A percentile compares a stretch with the other conserved stretches of the same genome.
Evolutionary conservation across 306 rosid genomes (phyloP).

Genomic region (Cucurbita pepo): DNA sequence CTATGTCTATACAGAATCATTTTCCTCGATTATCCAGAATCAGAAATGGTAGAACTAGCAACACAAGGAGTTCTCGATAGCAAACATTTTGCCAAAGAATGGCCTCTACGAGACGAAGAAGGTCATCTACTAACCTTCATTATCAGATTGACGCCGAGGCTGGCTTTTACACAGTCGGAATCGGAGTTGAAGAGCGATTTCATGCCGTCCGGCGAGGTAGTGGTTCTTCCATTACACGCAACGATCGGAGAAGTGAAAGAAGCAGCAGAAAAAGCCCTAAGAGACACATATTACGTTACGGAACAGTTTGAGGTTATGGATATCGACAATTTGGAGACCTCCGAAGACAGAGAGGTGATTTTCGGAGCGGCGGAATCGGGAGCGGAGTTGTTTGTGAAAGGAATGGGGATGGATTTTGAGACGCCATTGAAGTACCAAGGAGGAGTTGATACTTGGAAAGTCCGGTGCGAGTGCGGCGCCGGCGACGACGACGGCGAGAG

Average conservation of each 20-base stretch:
- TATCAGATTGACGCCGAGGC: conserved; percentile 34
- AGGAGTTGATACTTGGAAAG: conserved; percentile 59
- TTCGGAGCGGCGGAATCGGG: conserved; percentile 56
- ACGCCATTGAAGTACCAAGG: conserved; percentile 47
- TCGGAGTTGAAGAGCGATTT: conserved; percentile 20
- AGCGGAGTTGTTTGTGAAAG: conserved; percentile 40
- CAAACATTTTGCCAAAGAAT: conserved; percentile 65
- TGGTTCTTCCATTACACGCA: conserved; percentile 51
- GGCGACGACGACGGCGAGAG: conserved; percentile 81
- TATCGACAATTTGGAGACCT: conserved; percentile 32
- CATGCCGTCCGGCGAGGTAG: conserved; percentile 40
- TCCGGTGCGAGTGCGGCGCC: conserved; percentile 75
- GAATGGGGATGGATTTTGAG: conserved; percentile 27
- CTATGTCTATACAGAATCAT: conserved; percentile 48
- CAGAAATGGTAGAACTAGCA: conserved; percentile 43
- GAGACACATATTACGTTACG: conserved; percentile 65
- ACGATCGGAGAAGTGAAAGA: conserved; percentile 57
- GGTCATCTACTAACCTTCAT: conserved; percentile 49
- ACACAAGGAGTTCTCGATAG: conserved; percentile 50
- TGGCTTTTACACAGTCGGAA: conserved; percentile 13
- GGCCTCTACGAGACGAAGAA: conserved; percentile 40
- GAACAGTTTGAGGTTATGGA: conserved; percentile 39
- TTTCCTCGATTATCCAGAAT: conserved; percentile 45
- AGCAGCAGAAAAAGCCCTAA: conserved; percentile 51
- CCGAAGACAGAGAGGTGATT: conserved; percentile 39